Conservation (phyloP, 768 basidiomycete genomes). For the Phlebiopsis gigantea region DNA sequence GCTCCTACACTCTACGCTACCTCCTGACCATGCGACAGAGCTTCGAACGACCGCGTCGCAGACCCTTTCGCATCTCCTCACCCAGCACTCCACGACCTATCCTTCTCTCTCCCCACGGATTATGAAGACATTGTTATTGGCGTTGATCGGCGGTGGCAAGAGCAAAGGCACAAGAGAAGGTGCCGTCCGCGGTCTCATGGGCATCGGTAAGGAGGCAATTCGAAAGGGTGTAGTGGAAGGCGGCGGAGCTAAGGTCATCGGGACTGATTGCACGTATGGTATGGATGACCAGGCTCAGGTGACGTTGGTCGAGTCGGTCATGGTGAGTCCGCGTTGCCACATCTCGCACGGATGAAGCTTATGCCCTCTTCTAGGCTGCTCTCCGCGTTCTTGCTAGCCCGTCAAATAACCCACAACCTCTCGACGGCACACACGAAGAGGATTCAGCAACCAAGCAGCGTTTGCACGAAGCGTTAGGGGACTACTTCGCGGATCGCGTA, state of each 20-base stretch:
- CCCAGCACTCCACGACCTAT: slow-evolving; percentile 83
- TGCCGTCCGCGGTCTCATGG: slow-evolving; percentile 80
- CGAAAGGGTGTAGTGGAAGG: slow-evolving; percentile 78
- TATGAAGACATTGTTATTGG: slow-evolving; percentile 89
- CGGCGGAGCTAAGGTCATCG: slow-evolving; percentile 71
- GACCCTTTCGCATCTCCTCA: slow-evolving; percentile 76
- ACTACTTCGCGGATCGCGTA: slow-evolving; percentile 54
- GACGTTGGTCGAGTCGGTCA: slow-evolving; percentile 50
- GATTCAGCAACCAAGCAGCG: slow-evolving; percentile 44
- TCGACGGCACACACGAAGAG: slow-evolving; percentile 42
- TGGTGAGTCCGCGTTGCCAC: slow-evolving; percentile 38
- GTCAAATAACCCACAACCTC: slow-evolving; percentile 52
- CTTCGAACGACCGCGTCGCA: slow-evolving; percentile 80
- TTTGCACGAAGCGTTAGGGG: slow-evolving; percentile 52
- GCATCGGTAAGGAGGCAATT: slow-evolving; percentile 81
- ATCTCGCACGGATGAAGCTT: not conserved
- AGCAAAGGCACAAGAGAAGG: slow-evolving; percentile 83
- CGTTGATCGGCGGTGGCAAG: slow-evolving; percentile 69
- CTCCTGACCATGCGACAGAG: slow-evolving; percentile 60
- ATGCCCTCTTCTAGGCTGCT: slow-evolving; percentile 43
- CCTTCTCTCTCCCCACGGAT: slow-evolving; percentile 83
- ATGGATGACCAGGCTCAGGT: slow-evolving; percentile 31
- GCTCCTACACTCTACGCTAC: slow-evolving; percentile 82
- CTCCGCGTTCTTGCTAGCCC: slow-evolving; percentile 52
- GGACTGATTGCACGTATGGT: slow-evolving; percentile 48